Evolutionary conservation across 768 basidiomycete species (phyloP).

Genomic region (Kwoniella newhampshirensis): DNA sequence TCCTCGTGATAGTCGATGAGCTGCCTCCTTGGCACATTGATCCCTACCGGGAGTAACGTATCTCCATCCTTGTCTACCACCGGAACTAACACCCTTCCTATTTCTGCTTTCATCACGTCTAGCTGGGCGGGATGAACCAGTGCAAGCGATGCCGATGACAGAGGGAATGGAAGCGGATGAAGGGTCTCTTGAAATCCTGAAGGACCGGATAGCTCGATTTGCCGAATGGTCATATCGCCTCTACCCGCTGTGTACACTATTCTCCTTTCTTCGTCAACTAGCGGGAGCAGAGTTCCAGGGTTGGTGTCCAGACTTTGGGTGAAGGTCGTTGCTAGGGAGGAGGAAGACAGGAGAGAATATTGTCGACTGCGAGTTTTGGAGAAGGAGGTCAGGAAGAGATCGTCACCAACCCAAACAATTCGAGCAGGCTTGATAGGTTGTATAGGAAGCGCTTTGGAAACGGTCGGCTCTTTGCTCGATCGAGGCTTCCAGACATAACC

Average conservation of each 20-base stretch:
- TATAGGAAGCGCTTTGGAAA: constrained; percentile 20
- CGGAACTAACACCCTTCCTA: constrained; percentile 45
- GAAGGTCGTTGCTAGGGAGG: constrained; percentile 23
- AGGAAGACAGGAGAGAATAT: constrained; percentile 39
- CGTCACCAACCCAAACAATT: constrained; percentile 32
- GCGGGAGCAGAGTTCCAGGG: constrained; percentile 44
- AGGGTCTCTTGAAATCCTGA: constrained; percentile 44
- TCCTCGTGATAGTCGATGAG: constrained; percentile 54
- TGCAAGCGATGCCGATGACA: constrained; percentile 41
- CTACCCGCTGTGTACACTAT: constrained; percentile 52
- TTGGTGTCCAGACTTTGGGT: constrained; percentile 49
- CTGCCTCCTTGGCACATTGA: constrained; percentile 51
- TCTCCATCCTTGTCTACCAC: constrained; percentile 47
- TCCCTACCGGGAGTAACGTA: constrained; percentile 48
- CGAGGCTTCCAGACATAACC: constrained; percentile 35
- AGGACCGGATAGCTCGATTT: constrained; percentile 47
- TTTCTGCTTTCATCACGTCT: constrained; percentile 54
- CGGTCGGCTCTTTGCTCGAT: constrained; percentile 9
- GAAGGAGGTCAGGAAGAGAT: constrained; percentile 36
- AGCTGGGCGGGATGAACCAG: constrained; percentile 33
- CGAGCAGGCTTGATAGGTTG: constrained; percentile 40
- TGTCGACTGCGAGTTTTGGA: constrained; percentile 50
- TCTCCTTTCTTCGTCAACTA: constrained; percentile 47
- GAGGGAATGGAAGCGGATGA: constrained; percentile 36
- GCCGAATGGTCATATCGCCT: constrained; percentile 53